phyloP scores from a whole-genome alignment of 73 alveolate genomes.

The Blepharisma stoltei region DNA sequence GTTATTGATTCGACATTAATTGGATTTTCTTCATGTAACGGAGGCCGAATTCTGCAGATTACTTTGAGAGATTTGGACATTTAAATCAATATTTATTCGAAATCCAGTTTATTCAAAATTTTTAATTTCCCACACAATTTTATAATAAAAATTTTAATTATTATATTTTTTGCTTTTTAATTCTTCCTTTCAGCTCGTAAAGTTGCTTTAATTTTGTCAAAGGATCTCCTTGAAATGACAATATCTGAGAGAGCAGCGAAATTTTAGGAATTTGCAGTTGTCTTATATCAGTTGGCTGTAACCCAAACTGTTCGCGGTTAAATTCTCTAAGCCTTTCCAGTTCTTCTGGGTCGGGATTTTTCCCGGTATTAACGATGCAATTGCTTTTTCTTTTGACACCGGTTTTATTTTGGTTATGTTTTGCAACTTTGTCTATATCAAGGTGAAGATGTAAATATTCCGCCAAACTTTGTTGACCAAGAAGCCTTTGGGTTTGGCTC shows the following conservation, averaged over 20 bases:
- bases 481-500: conserved; percentile 66
- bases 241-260: conserved; percentile 8
- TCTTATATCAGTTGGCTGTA: neutral
- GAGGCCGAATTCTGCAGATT: conserved; percentile 25
- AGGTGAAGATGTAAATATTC: conserved; percentile 79
- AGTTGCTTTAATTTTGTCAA: conserved; percentile 11
- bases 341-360: conserved; percentile 59
- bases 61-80: neutral
- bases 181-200: neutral
- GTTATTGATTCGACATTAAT: neutral
- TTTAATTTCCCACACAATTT: neutral
- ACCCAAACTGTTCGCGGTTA: neutral
- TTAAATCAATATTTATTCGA: too few species aligned
- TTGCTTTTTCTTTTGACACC: conserved; percentile 68
- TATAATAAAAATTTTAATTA: neutral
- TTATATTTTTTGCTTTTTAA: conserved; percentile 11
- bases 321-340: conserved; percentile 25
- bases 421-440: conserved; percentile 56
- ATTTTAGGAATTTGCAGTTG: conserved; percentile 17
- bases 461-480: conserved; percentile 72
- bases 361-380: conserved; percentile 77
- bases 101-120: too few species aligned
- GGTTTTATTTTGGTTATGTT: conserved; percentile 51
- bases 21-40: neutral
- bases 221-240: conserved; percentile 27